Evolutionary conservation across 257 asterid species (phyloP), one percentile per base, ranked within the genome.

Genomic region (Solanum megistacrolobum): DNA sequence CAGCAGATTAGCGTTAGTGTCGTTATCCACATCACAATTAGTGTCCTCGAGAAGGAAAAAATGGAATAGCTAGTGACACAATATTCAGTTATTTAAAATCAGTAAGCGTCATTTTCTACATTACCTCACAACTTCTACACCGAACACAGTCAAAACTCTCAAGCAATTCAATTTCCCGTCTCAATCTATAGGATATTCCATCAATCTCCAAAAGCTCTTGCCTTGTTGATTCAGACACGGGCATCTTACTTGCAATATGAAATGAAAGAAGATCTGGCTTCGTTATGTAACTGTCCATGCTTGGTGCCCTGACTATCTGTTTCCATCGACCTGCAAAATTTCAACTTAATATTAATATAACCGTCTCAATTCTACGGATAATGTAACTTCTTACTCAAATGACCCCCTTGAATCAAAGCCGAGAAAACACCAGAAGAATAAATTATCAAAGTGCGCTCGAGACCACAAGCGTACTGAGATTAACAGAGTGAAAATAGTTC

Each of bases 171-270:
- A 96, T 97, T 91, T 97, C 99, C 89, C 93, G 93, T 55, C 95
- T 97, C 93, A 97, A 83, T 90, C 99, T 93, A 89, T 97, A 97
- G 43, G 98, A 91, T 86, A 95, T 94, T 83, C 99, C 99, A 91
- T 97, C 99, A 87, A 96, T 97, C 86, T 97, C 99, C 91, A 97
- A 92, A 90, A 97, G 99, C 90, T 97, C 99, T 92, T 97, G 99
- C 91, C 99, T 94, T 3, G 92, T 90, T 9, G 98, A 92, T 91
- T 93, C 99, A 41, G 99, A 97, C 82, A 94, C 91, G 18, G 99
- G 99, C 89, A 97, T 93, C 92, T 95, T 96, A 93, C 99, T 97
- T 86, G 97, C 99, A 89, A 97, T 91, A 83, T 96, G 98, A 90
- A 97, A 97, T 73, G 99, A 96, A 87, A 97, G 98, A 88, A 95